Evolutionary conservation across 805 yeast genomes (phyloP), one percentile per base, ranked within the genome.

Genomic region (Suhomyces sp.): DNA sequence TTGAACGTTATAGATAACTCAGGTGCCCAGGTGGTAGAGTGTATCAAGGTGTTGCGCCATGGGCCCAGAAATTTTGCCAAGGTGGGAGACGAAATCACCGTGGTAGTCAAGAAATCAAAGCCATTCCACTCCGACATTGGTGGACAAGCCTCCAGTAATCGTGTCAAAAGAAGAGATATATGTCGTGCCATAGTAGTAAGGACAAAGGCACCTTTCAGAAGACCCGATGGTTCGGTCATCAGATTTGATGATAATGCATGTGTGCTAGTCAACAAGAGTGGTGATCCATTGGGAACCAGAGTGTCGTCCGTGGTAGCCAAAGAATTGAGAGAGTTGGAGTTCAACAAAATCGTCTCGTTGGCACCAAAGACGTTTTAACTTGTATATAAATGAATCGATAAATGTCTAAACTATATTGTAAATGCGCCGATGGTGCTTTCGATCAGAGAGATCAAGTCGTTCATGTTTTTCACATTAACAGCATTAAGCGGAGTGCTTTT

Each of bases 241-340:
- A 77, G 87, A 60, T 94, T 94, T 67, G 97, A 92, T 67, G 99
- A 94, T 71, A 94, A 93, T 68, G 99, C 99, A 1, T 92, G 98
- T 74, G 98, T 94, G 31, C 79, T 94, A 63, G 82, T 93, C 56
- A 92, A 94, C 75, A 93, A 93, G 72, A 87, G 85, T 63, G 87
- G 89, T 25, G 99, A 94, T 65, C 97, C 97, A 8, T 78, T 94
- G 48, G 99, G 98, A 15, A 87, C 97, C 22, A 87, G 98, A 80
- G 89, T 94, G 54, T 79, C 87, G 29, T 84, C 92, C 40, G 94
- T 88, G 46, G 97, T 93, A 21, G 96, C 97, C 21, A 87, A 88
- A 68, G 97, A 93, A 69, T 78, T 94, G 54, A 85, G 85, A 73
- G 89, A 87, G 55, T 85, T 83, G 73, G 87, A 90, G 54, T 90